Percentiles rank a stretch among this genome's conserved stretches.
phyloP scores from a whole-genome alignment of 2,329 filamentous ascomycete genomes.

The Leptosphaerulina australis region DNA sequence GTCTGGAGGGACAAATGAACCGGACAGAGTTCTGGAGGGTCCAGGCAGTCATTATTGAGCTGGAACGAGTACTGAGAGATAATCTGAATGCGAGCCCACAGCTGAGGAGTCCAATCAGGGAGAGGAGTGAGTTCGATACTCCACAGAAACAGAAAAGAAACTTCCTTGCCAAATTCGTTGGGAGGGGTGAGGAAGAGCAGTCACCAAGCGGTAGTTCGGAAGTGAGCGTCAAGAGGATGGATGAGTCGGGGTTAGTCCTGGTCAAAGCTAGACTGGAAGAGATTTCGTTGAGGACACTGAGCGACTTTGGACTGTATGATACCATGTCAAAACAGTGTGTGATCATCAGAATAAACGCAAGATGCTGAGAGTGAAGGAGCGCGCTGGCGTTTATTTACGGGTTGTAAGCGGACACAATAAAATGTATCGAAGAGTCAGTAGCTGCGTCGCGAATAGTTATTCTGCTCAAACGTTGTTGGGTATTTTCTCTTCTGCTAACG shows the following conservation, averaged over 20 bases:
- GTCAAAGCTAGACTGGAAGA: slow-evolving; percentile 41
- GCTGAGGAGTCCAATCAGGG: slow-evolving; percentile 14
- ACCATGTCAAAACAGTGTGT: slow-evolving; percentile 45
- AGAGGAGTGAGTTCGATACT: slow-evolving; percentile 1
- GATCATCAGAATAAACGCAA: slow-evolving; percentile 39
- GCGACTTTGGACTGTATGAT: slow-evolving; percentile 46
- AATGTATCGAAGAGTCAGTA: not conserved
- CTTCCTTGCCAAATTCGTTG: slow-evolving; percentile 34
- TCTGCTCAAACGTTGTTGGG: slow-evolving; percentile 1
- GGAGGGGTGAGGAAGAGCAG: slow-evolving; percentile 28
- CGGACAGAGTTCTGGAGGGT: slow-evolving; percentile 53
- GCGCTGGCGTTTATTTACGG: not conserved
- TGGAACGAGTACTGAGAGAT: slow-evolving; percentile 45
- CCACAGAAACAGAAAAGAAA: slow-evolving; percentile 20
- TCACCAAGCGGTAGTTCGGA: slow-evolving; percentile 29
- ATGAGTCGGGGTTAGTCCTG: slow-evolving; percentile 28
- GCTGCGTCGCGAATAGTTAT: not conserved
- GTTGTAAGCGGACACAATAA: not conserved
- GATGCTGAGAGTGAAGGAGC: slow-evolving; percentile 28
- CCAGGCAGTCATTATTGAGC: slow-evolving; percentile 49
- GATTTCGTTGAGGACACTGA: slow-evolving; percentile 42
- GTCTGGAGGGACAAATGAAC: slow-evolving; percentile 50
- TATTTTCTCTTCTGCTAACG: slow-evolving; percentile 7
- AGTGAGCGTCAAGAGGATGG: slow-evolving; percentile 23
- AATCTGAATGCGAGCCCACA: slow-evolving; percentile 36